Evolutionary conservation across 805 yeast species (phyloP), one percentile per base, ranked within the genome.

Genomic region (Ogataea trehalophila): DNA sequence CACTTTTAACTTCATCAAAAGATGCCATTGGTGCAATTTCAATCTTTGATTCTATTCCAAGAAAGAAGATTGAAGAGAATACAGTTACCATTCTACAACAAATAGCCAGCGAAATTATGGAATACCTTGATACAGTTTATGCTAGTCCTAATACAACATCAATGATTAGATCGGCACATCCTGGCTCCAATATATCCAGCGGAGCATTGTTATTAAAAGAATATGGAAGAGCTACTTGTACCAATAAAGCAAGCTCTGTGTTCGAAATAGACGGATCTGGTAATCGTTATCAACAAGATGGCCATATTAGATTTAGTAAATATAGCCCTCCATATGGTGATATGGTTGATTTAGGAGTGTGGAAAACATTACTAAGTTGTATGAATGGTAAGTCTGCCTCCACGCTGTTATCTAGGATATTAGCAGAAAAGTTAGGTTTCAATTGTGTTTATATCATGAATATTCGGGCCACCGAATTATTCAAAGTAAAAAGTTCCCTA

Each of bases 201-300:
- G 18, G 33, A 6, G 31, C 9, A 26, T 26, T 41, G 37, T 48
- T 57, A 45, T 48, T 66, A n/a, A 71, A 66, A 46, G 66, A 70
- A 35, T 68, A 76, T 46, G 87, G 86, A 0, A 70, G 86, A 61
- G 84, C 86, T 6, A 81, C 86, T 1, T 67, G 79, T 47, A 44
- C 62, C 59, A 67, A 53, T 50, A 26, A 53, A 54, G 11, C 43
- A 33, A 52, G 57, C n/a, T 68, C 79, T 2, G 74, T 79, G 1
- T 80, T 77, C 60, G 87, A 81, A 53, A 75, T 74, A 50, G 86
- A 81, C 63, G 85, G 85, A 0, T 77, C 85, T 6, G 87, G 86
- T 15, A 74, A 75, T 15, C 76, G 82, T n/a, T 81, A 80, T 54
- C 67, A 72, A 3, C 81, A 71, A 46, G 76, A 76, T 53, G 68